phyloP scores from a whole-genome alignment of 73 alveolate species.

The Paramecium bursaria region DNA sequence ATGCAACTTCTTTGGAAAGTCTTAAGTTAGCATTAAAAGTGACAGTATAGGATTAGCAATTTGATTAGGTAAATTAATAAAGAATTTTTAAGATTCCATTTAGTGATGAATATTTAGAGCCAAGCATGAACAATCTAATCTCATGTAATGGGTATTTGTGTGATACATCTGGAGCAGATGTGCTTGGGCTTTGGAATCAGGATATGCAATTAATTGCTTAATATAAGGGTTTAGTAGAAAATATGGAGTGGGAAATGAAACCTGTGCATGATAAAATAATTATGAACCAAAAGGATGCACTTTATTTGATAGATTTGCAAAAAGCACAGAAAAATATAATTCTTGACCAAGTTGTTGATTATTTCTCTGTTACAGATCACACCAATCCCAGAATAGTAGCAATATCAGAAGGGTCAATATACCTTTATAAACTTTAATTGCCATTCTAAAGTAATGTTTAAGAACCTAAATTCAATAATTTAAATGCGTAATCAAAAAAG shows the following conservation, averaged over 20 bases:
- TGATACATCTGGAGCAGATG: constrained; percentile 48
- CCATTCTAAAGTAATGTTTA: not conserved
- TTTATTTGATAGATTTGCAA: not conserved
- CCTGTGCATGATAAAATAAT: constrained; percentile 2
- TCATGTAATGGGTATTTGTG: constrained; percentile 16
- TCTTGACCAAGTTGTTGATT: not conserved
- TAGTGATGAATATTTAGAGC: constrained; percentile 19
- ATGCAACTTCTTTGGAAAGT: constrained; percentile 18
- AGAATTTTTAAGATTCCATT: not conserved
- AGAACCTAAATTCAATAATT: constrained; percentile 50
- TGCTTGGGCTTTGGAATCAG: constrained; percentile 2
- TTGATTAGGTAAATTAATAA: constrained; percentile 9
- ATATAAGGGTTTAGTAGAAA: constrained; percentile 21
- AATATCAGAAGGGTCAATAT: constrained; percentile 13
- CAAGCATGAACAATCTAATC: constrained; percentile 19
- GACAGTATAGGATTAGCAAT: constrained; percentile 28
- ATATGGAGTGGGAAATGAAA: not conserved
- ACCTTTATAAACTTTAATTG: not conserved
- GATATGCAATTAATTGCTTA: constrained; percentile 21
- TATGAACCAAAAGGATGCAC: not conserved
- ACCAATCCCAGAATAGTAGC: constrained; percentile 50
- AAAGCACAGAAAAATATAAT: not conserved
- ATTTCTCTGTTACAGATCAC: constrained; percentile 29
- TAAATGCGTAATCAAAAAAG: not conserved
- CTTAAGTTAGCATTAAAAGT: constrained; percentile 25